Percentiles rank a stretch among this genome's conserved stretches.
Conservation (phyloP, 345 rosid genomes). For the thale cress (Arabidopsis thaliana) region TAIR10.1 NC_003074.8:6348501-6349000, state of each 20-base stretch:
- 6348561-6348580: not conserved
- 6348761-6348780: not conserved
- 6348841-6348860: not conserved
- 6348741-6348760: conserved; percentile 21
- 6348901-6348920: conserved; percentile 6
- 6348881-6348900: conserved; percentile 1
- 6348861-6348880: not conserved
- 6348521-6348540: not conserved
- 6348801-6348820: not conserved
- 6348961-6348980: not conserved
- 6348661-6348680: not conserved
- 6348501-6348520: not conserved
- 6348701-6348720: conserved; percentile 6
- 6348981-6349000: conserved; percentile 36
- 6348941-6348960: conserved; percentile 29
- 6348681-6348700: conserved; percentile 24
- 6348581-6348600: not conserved
- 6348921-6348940: conserved; percentile 24
- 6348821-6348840: not conserved
- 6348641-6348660: not conserved
- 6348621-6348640: conserved; percentile 15
- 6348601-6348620: not conserved
- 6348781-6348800: conserved; percentile 11
- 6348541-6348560: not conserved
- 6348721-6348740: conserved; percentile 1